Base-by-base conservation (phyloP, 2,329 filamentous ascomycete species). In the Macroventuria anomochaeta region DNA sequence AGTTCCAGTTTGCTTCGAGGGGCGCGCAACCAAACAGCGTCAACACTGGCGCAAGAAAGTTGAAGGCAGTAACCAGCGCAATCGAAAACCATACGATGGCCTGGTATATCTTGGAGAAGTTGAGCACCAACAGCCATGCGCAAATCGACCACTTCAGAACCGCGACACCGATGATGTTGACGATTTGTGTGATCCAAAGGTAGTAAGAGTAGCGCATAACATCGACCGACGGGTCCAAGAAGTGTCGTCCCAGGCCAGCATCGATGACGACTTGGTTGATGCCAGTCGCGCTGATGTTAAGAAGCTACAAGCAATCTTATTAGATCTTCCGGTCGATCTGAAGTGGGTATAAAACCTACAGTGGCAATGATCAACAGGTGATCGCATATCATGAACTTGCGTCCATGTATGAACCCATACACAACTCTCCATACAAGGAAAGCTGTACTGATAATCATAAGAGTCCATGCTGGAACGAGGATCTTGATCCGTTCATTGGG, bases 61-160 rank as follows among this genome's bases (percentile, higher is more conserved):
- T 69, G 49, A 70, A 64, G 1, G 58, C 61, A 2, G 65, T 65
- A 6, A 68, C 62, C 32, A 70, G 59, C 5, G 62, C 32, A 12
- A 70, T 68, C 10, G 66, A 67, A 1, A 67, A 32, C 69, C 68
- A 71, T 1, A 71, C 53, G 4, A 70, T 59, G 20, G 37, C 53
- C 39, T 55, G 60, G 36, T 69, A 71, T 3, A 61, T 12, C 20
- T 20, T 67, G 11, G 65, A 67, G 39, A 71, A 69, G 18, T 71
- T 68, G 15, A 71, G 60, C 12, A 62, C 58, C 6, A 71, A 48
- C 3, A 71, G 52, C 53, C 67, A 71, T 2, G 67, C 61, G 39
- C 69, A 70, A 7, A 71, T 70, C 3, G 67, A 65, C 60, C 59
- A 65, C 33, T 71, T 71, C 7, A 72, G 46, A 7, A 68, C 52